Evolutionary conservation across 2,329 filamentous ascomycete genomes (phyloP), one percentile per base, ranked within the genome.

Genomic region (Rasamsonia emersonii): DNA sequence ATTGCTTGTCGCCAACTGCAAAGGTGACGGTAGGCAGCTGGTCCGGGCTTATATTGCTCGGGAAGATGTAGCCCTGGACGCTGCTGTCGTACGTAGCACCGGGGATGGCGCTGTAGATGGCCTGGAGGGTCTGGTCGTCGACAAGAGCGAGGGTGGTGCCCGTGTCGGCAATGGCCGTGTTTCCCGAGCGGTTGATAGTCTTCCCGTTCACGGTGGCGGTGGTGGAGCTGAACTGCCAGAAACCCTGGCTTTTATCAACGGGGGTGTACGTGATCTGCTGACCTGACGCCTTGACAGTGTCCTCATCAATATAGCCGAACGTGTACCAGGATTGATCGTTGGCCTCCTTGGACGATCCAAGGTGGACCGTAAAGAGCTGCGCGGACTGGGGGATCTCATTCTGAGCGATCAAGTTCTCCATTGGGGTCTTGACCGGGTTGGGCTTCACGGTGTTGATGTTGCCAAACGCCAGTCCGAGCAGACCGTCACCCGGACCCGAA

Each of bases 161-260:
- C 0, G 80, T 85, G 51, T 85, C 81, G 19, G 72, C 75, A 43
- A 85, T 82, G 28, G 79, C 77, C 18, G 62, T 76, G 56, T 83
- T 83, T 28, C 64, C 66, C 3, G 59, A 50, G 7, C 69, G 64
- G 1, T 56, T 29, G 17, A 77, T 54, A 1, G 59, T 62, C 38
- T 70, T 62, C 35, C 73, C 76, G 42, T 75, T 75, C 40, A 85
- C 61, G 1, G 64, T 67, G 14, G 68, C 68, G 0, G 69, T 71
- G 5, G 66, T 57, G 1, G 76, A 81, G 4, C 65, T 50, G 50
- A 84, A 74, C 53, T 70, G 62, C 81, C 79, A 86, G 61, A 82
- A 82, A 14, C 80, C 80, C 34, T 75, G 56, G 1, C 66, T 70
- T 36, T 70, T 75, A 56, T 84, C 75, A 29, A 85, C 58, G 9